These are phyloP conservation scores for Leccinum holopus DNA, from an alignment of 1,284 basidiomycete genomes.

Conservation along the genomic window DNA sequence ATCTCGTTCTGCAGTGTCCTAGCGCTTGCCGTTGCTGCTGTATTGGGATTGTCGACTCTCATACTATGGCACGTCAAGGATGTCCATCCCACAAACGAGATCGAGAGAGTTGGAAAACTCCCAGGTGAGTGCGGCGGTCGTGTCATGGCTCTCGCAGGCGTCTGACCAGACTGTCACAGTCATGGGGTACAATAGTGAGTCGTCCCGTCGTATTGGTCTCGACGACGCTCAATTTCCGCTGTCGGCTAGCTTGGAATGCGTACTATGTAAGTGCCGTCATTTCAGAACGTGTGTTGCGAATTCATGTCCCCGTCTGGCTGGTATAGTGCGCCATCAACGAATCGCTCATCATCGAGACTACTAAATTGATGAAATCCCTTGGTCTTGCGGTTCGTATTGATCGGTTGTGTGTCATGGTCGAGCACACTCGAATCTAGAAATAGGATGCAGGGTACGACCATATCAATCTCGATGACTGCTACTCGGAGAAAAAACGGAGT, in stretches of 20 bases:
- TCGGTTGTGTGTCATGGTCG: neutral
- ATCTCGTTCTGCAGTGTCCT: conserved; percentile 13
- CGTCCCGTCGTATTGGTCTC: neutral
- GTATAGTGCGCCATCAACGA: conserved; percentile 56
- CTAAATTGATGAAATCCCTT: conserved; percentile 45
- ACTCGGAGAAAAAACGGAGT: conserved; percentile 51
- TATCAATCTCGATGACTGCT: conserved; percentile 60
- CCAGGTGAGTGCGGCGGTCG: conserved; percentile 16
- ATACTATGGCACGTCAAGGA: conserved; percentile 11
- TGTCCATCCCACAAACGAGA: conserved; percentile 1
- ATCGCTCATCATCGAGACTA: conserved; percentile 46
- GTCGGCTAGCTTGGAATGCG: conserved; percentile 54
- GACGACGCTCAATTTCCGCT: conserved; percentile 9
- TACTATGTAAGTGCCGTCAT: conserved; percentile 42
- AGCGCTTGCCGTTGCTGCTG: conserved; percentile 18
- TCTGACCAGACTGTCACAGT: conserved; percentile 20
- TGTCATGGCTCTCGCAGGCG: neutral
- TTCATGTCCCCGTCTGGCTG: neutral
- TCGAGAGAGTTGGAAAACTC: conserved; percentile 27
- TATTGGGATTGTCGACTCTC: conserved; percentile 19
- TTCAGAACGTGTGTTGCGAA: neutral
- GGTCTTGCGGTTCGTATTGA: conserved; percentile 44
- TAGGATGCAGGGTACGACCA: conserved; percentile 56
- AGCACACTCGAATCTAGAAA: neutral
- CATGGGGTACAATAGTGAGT: conserved; percentile 36